phyloP scores from a whole-genome alignment of 257 asterid species.

The Plantago elongata region DNA sequence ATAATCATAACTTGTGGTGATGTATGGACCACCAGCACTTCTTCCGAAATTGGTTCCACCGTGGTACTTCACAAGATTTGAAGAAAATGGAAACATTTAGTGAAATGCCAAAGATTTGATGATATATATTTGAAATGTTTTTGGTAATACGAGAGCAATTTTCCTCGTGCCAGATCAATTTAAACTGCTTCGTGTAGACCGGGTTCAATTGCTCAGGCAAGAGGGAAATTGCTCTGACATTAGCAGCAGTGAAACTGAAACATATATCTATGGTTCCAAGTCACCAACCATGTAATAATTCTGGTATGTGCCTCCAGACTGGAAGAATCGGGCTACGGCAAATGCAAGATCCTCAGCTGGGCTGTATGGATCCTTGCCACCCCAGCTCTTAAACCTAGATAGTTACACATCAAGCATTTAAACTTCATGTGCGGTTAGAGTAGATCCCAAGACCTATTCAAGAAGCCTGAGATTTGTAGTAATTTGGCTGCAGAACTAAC shows the following conservation, averaged over 20 bases:
- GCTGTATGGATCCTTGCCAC: conserved; percentile 51
- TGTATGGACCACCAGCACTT: conserved; percentile 77
- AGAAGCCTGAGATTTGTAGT: background rate
- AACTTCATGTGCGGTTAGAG: background rate
- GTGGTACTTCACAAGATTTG: conserved; percentile 42
- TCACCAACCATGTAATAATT: conserved; percentile 72
- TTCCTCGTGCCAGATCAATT: too few species aligned
- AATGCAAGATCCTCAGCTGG: conserved; percentile 70
- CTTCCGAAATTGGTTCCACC: conserved; percentile 89
- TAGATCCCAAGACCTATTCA: background rate
- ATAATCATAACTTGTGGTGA: conserved; percentile 67
- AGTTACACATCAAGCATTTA: background rate
- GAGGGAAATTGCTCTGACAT: too few species aligned
- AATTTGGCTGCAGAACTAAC: conserved; percentile 23
- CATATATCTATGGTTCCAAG: background rate
- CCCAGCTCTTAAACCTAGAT: conserved; percentile 75
- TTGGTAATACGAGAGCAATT: too few species aligned
- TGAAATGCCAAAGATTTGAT: too few species aligned
- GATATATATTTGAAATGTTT: too few species aligned
- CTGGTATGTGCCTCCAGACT: conserved; percentile 63
- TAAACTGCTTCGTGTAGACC: too few species aligned
- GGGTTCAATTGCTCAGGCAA: too few species aligned
- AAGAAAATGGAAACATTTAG: too few species aligned
- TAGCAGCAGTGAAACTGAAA: background rate
- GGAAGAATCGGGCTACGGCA: conserved; percentile 70